Conservation (phyloP, 2,329 filamentous ascomycete species). For the Trichoderma guizhouense region DNA sequence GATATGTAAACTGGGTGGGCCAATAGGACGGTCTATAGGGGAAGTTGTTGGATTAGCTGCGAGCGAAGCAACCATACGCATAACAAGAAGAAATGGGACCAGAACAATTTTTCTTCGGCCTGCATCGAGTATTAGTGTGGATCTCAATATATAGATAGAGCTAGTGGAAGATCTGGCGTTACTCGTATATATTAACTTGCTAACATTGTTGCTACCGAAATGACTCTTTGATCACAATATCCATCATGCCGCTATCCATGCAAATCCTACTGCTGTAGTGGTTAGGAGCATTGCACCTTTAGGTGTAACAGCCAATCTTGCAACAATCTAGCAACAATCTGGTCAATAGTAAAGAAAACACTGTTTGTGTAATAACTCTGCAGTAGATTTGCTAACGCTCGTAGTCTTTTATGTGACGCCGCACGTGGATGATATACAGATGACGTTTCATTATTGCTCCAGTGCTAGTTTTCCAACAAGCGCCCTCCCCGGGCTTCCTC, state of each 20-base stretch:
- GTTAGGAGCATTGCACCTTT: background rate
- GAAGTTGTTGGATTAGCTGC: background rate
- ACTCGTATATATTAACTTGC: background rate
- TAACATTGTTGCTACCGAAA: background rate
- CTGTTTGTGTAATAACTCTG: background rate
- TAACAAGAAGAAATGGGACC: background rate
- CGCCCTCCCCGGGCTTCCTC: background rate
- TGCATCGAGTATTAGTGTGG: background rate
- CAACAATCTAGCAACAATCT: background rate
- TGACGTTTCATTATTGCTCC: background rate
- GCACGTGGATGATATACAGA: background rate
- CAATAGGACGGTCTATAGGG: background rate
- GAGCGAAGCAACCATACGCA: background rate
- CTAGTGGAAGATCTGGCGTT: background rate
- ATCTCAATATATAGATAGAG: background rate
- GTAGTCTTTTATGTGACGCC: background rate
- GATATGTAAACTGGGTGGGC: background rate
- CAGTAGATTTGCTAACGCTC: background rate
- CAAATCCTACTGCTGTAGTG: background rate
- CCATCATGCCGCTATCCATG: background rate
- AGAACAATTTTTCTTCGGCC: background rate
- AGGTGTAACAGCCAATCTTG: background rate
- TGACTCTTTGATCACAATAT: background rate
- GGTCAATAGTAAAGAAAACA: background rate
- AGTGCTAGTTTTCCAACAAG: background rate